These are phyloP conservation scores for Lactarius vividus DNA, from an alignment of 768 basidiomycete species.

Conservation along the genomic window DNA sequence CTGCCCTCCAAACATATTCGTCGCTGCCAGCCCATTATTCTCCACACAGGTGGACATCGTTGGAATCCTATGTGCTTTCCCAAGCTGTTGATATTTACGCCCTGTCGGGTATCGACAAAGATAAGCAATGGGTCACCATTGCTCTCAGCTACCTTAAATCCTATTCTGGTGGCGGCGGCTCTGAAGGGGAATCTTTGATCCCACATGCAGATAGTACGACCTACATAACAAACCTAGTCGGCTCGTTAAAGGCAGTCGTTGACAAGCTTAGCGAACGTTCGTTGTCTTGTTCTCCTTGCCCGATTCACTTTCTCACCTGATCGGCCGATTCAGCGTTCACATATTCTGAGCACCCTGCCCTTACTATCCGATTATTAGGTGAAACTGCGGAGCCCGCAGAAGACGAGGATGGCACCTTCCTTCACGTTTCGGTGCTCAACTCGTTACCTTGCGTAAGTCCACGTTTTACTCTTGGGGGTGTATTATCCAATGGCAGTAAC, in stretches of 20 bases:
- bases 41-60: constrained; percentile 74
- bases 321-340: constrained; percentile 50
- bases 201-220: constrained; percentile 48
- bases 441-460: constrained; percentile 69
- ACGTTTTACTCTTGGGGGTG: neutral
- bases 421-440: constrained; percentile 63
- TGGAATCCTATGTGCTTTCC: constrained; percentile 78
- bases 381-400: constrained; percentile 49
- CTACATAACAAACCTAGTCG: constrained; percentile 53
- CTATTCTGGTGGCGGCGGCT: constrained; percentile 58
- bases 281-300: constrained; percentile 5
- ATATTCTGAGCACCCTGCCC: constrained; percentile 65
- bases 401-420: constrained; percentile 62
- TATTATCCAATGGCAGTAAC: constrained; percentile 40
- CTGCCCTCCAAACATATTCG: constrained; percentile 67
- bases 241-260: constrained; percentile 48
- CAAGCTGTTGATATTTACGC: constrained; percentile 68
- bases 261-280: constrained; percentile 55
- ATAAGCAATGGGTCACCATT: constrained; percentile 79
- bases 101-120: constrained; percentile 52
- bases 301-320: constrained; percentile 4
- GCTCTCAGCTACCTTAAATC: constrained; percentile 74
- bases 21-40: constrained; percentile 86
- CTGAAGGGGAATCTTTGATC: constrained; percentile 51
- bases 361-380: constrained; percentile 49